Evolutionary conservation across 2,329 filamentous ascomycete genomes (phyloP).

Genomic region (Colletotrichum eleusines): DNA sequence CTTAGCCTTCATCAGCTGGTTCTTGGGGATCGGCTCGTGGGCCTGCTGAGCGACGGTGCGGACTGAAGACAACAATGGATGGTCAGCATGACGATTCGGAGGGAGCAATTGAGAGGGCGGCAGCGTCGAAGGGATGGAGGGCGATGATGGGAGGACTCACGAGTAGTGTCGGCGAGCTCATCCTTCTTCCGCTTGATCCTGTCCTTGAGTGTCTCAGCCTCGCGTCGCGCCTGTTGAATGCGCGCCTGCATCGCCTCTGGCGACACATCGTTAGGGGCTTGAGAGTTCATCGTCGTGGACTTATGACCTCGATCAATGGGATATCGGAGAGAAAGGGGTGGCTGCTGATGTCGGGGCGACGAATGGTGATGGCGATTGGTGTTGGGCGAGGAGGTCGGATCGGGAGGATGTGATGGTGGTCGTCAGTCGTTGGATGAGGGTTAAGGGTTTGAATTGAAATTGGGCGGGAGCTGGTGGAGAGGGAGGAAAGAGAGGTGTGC

Average conservation of each 20-base stretch:
- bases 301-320: slow-evolving; percentile 31
- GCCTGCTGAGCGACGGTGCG: slow-evolving; percentile 92
- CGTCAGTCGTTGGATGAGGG: slow-evolving; percentile 41
- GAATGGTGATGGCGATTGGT: slow-evolving; percentile 25
- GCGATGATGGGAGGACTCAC: slow-evolving; percentile 70
- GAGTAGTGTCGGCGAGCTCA: slow-evolving; percentile 96
- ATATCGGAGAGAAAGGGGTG: slow-evolving; percentile 33
- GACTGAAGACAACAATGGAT: slow-evolving; percentile 65
- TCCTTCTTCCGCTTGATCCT: slow-evolving; percentile 99
- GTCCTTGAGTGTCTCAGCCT: slow-evolving; percentile 97
- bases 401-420: slow-evolving; percentile 36
- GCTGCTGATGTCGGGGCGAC: slow-evolving; percentile 8
- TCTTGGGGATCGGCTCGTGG: slow-evolving; percentile 91
- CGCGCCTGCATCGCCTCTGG: slow-evolving; percentile 90
- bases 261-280: slow-evolving; percentile 72
- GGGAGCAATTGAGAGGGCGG: slow-evolving; percentile 19
- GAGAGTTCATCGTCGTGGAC: slow-evolving; percentile 64
- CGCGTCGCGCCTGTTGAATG: slow-evolving; percentile 91
- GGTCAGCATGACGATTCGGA: slow-evolving; percentile 43
- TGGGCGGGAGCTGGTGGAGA: slow-evolving; percentile 40
- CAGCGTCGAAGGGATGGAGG: slow-evolving; percentile 38
- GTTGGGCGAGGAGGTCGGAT: slow-evolving; percentile 37
- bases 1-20: slow-evolving; percentile 95
- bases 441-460: slow-evolving; percentile 41
- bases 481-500: slow-evolving; percentile 40